Evolutionary conservation across 2,329 filamentous ascomycete species (phyloP), one percentile per base, ranked within the genome.

Genomic region (Alternaria rosae): DNA sequence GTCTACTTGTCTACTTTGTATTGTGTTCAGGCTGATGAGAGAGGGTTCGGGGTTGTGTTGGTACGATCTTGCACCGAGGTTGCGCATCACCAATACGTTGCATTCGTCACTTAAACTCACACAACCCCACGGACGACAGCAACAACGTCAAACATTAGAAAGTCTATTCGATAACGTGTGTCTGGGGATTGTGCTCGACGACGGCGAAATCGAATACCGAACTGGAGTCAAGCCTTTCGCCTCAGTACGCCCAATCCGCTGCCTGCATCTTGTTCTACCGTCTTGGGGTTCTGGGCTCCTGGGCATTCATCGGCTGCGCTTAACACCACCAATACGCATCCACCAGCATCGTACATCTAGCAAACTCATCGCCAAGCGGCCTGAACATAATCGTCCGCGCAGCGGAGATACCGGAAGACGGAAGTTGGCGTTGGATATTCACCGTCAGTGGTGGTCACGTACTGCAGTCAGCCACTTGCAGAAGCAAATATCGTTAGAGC

Each of bases 271-370:
- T 17, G 44, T 64, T 57, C 51, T 61, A 26, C 61, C 54, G 63
- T 61, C 64, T 64, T 64, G 61, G 61, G 50, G 21, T 56, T 59
- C 55, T 57, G 42, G 50, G 60, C 60, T 53, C 30, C 58, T 61
- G 58, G 58, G 58, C 58, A 52, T 57, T 61, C 20, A 21, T 59
- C 56, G 56, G 54, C 56, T 63, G 21, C 55, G 35, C 32, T 43
- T 43, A 41, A 42, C 45, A 55, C 59, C 26, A 54, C 35, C 44
- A 44, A 51, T 52, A 54, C 32, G 25, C 45, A 57, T 41, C 59
- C 35, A 53, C 38, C 38, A 45, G 17, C 28, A 23, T 23, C 28
- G 23, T 30, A 42, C 54, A 17, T 41, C 25, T 30, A 48, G 28
- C 50, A 32, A 56, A 51, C 26, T 23, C 43, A 28, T 55, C 51